phyloP scores from a whole-genome alignment of 2,329 filamentous ascomycete species.

The Aspergillus fischeri region DNA sequence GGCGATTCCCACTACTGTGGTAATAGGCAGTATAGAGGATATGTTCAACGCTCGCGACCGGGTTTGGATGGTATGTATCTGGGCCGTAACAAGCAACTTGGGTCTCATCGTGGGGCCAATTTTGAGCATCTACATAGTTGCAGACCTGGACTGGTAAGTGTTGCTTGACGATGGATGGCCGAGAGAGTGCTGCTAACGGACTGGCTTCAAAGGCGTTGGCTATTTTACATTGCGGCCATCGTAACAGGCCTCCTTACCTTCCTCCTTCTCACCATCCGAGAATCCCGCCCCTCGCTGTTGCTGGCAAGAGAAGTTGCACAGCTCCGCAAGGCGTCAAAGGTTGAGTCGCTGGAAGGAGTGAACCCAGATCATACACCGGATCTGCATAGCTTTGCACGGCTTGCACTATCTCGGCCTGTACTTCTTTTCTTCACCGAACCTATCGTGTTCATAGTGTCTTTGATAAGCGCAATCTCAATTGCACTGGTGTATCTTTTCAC shows the following conservation, averaged over 20 bases:
- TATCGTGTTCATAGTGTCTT: slow-evolving; percentile 42
- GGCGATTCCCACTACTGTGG: slow-evolving; percentile 46
- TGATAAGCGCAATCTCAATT: slow-evolving; percentile 43
- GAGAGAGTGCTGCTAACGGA: not conserved
- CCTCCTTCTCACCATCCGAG: slow-evolving; percentile 36
- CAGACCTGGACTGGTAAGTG: slow-evolving; percentile 35
- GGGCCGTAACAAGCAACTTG: slow-evolving; percentile 42
- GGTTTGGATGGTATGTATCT: slow-evolving; percentile 46
- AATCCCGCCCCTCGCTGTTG: slow-evolving; percentile 45
- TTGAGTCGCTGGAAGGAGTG: slow-evolving; percentile 23
- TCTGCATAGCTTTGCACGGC: slow-evolving; percentile 33
- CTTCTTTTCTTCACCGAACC: slow-evolving; percentile 46
- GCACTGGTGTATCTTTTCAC: slow-evolving; percentile 49
- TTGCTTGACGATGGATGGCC: not conserved
- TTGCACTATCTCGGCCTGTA: slow-evolving; percentile 40
- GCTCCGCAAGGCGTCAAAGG: slow-evolving; percentile 25
- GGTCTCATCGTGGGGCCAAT: slow-evolving; percentile 45
- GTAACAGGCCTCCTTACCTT: slow-evolving; percentile 32
- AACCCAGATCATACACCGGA: slow-evolving; percentile 41
- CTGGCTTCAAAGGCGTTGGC: slow-evolving; percentile 36
- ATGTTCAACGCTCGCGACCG: slow-evolving; percentile 45
- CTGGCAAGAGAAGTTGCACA: slow-evolving; percentile 33
- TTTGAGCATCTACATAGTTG: slow-evolving; percentile 40
- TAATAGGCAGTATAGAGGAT: slow-evolving; percentile 48
- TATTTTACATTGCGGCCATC: slow-evolving; percentile 43